phyloP scores from a whole-genome alignment of 768 basidiomycete species.

The Clathrus columnatus region DNA sequence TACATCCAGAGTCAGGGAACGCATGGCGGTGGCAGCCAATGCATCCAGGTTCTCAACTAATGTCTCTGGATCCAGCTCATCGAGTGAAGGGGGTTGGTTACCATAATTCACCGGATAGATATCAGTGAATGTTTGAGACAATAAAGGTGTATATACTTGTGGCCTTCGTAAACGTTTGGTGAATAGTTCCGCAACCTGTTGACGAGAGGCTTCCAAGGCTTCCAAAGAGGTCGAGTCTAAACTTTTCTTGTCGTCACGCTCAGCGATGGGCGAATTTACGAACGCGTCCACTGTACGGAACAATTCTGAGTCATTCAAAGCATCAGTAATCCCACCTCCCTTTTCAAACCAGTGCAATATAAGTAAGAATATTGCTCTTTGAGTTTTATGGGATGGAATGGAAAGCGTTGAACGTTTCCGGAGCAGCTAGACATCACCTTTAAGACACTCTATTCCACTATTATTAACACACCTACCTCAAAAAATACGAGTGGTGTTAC shows the following conservation, averaged over 20 bases:
- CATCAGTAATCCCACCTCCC: conserved; percentile 74
- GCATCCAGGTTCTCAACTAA: conserved; percentile 73
- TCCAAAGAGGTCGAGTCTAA: conserved; percentile 34
- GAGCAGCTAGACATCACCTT: conserved; percentile 41
- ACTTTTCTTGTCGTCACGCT: conserved; percentile 26
- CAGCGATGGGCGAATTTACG: conserved; percentile 36
- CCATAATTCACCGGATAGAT: conserved; percentile 21
- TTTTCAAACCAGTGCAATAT: conserved; percentile 63
- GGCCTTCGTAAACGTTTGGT: conserved; percentile 55
- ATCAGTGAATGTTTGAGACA: background rate
- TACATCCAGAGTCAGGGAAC: conserved; percentile 73
- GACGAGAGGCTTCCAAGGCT: conserved; percentile 34
- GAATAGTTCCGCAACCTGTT: conserved; percentile 38
- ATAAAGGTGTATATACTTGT: background rate
- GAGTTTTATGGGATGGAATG: conserved; percentile 32
- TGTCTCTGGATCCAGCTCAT: conserved; percentile 53
- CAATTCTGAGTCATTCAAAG: conserved; percentile 62
- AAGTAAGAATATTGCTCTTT: conserved; percentile 49
- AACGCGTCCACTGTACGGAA: conserved; percentile 52
- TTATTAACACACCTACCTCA: conserved; percentile 45
- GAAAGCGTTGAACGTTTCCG: conserved; percentile 55
- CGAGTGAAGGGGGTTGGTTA: conserved; percentile 50
- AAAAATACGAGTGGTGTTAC: conserved; percentile 76
- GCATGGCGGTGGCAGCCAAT: conserved; percentile 66
- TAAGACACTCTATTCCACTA: background rate